Evolutionary conservation across 176 grass and related monocot species (phyloP).

Genomic region (Poa pratensis): DNA sequence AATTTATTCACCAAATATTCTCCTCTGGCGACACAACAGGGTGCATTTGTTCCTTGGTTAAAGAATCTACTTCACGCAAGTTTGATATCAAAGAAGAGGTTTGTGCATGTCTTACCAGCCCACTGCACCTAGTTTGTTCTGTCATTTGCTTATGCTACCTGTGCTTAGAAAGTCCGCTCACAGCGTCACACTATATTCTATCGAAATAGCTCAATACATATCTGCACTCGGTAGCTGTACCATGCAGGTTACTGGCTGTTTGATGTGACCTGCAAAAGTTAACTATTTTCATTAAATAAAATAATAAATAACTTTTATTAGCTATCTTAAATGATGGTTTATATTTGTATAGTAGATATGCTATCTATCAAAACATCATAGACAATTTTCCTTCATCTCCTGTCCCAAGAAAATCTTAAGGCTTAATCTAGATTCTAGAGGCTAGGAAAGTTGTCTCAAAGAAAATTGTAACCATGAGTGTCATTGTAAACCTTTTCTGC

Average conservation of each 20-base stretch:
- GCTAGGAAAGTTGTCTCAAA: not conserved
- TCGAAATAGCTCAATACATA: not conserved
- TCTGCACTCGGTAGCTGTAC: not conserved
- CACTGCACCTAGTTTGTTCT: constrained; percentile 33
- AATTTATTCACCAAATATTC: constrained; percentile 88
- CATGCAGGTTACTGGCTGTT: constrained; percentile 29
- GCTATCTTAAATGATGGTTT: no score
- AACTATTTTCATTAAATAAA: not conserved
- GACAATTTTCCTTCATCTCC: no score
- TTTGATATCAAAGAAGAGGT: constrained; percentile 99
- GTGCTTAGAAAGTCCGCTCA: not conserved
- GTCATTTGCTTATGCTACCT: not conserved
- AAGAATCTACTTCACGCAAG: constrained; percentile 76
- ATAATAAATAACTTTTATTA: no score
- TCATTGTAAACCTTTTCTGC: not conserved
- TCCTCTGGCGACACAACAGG: constrained; percentile 56
- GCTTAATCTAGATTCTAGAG: not conserved
- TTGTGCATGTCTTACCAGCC: constrained; percentile 28
- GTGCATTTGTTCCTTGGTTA: constrained; percentile 69
- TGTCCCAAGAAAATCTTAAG: no score
- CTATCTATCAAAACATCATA: no score
- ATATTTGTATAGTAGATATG: no score
- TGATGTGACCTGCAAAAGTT: not conserved
- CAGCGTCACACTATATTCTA: constrained; percentile 17
- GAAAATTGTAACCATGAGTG: constrained; percentile 15